Evolutionary conservation across 345 rosid species (phyloP).

Genomic region (Excoecaria agallocha): DNA sequence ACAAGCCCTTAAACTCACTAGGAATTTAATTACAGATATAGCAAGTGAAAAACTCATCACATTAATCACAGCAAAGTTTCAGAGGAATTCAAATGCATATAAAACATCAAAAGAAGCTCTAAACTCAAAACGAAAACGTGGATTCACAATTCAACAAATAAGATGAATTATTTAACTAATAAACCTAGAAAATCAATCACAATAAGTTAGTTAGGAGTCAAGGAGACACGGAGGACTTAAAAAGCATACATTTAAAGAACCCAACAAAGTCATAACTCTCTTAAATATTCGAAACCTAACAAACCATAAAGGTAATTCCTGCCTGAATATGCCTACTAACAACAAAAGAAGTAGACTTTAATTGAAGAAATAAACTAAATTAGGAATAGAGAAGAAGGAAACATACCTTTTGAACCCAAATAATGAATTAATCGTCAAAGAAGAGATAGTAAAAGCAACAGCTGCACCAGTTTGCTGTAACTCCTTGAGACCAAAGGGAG

Average conservation of each 20-base stretch:
- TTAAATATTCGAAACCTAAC: neutral
- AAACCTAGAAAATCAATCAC: conserved; percentile 17
- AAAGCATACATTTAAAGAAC: neutral
- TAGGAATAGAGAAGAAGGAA: conserved; percentile 3
- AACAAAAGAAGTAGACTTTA: neutral
- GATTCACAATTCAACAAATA: neutral
- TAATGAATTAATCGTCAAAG: conserved; percentile 29
- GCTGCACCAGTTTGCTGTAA: conserved; percentile 29
- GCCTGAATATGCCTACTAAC: neutral
- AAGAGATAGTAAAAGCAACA: conserved; percentile 30
- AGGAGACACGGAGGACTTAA: neutral
- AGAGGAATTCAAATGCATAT: conserved; percentile 11
- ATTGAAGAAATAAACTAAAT: neutral
- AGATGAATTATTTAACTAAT: neutral
- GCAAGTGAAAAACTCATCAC: neutral
- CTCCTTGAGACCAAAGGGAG: conserved; percentile 25
- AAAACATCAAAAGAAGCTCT: neutral
- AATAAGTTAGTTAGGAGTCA: neutral
- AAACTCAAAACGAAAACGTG: neutral
- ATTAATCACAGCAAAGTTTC: neutral
- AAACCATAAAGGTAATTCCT: neutral
- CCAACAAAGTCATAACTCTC: neutral
- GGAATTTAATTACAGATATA: neutral
- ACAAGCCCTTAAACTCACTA: neutral
- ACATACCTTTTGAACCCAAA: conserved; percentile 29